Evolutionary conservation across 768 basidiomycete species (phyloP).

Genomic region (Fibroporia radiculosa): DNA sequence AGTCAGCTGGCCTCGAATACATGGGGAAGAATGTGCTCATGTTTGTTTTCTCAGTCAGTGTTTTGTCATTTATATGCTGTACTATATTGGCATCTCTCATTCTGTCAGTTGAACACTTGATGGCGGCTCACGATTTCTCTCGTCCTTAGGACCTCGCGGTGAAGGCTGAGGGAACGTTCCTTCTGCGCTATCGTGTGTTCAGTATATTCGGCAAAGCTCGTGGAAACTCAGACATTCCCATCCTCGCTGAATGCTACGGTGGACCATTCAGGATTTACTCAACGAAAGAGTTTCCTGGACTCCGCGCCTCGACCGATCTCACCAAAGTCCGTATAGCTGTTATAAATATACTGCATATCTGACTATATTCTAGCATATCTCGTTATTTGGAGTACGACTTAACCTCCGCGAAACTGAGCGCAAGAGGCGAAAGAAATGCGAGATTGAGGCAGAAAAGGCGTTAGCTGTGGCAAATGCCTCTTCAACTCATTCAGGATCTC

Average conservation of each 20-base stretch:
- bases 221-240: conserved; percentile 28
- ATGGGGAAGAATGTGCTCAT: conserved; percentile 48
- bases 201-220: conserved; percentile 43
- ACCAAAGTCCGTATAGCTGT: conserved; percentile 42
- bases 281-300: conserved; percentile 64
- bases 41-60: conserved; percentile 58
- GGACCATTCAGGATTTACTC: conserved; percentile 59
- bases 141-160: conserved; percentile 57
- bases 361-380: conserved; percentile 32
- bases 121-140: not conserved
- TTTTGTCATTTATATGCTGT: conserved; percentile 6
- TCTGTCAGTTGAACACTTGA: not conserved
- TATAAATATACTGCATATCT: not conserved
- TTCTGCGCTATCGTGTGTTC: conserved; percentile 61
- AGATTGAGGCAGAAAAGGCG: not conserved
- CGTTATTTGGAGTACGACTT: conserved; percentile 49
- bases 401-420: conserved; percentile 55
- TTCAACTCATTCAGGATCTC: no score
- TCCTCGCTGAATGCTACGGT: conserved; percentile 61
- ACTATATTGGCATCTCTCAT: not conserved
- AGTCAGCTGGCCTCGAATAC: conserved; percentile 20
- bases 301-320: conserved; percentile 57
- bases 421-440: conserved; percentile 28
- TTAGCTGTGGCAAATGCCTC: not conserved
- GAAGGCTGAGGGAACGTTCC: conserved; percentile 57